Evolutionary conservation across 441 rosid species (phyloP).

Genomic region (Aquilaria agallochum): DNA sequence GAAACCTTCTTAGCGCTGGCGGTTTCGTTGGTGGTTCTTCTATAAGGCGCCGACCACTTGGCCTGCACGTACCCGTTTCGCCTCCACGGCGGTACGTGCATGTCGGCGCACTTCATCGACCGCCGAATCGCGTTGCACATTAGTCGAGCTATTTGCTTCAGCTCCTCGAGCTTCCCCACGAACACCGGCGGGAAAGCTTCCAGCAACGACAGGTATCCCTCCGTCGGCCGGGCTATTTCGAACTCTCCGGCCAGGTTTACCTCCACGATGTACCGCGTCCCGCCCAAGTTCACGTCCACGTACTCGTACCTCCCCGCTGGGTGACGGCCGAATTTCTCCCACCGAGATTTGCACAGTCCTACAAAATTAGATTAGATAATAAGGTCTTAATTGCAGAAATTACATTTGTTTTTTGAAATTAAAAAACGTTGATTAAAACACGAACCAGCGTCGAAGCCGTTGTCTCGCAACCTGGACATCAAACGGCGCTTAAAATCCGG

Average conservation of each 20-base stretch:
- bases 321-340: constrained; percentile 59
- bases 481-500: constrained; percentile 36
- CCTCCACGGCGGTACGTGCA: constrained; percentile 81
- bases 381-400: background rate
- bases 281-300: constrained; percentile 32
- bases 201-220: constrained; percentile 34
- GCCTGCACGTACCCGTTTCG: constrained; percentile 66
- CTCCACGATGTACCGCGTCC: constrained; percentile 55
- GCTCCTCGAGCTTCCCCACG: constrained; percentile 43
- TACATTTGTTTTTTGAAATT: too few relatives aligned
- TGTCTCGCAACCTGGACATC: constrained; percentile 47
- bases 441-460: constrained; percentile 76
- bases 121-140: constrained; percentile 55
- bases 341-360: constrained; percentile 85
- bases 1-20: background rate
- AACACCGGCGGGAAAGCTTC: constrained; percentile 40
- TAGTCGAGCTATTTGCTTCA: constrained; percentile 51
- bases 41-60: constrained; percentile 75
- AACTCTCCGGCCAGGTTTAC: constrained; percentile 48
- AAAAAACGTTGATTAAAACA: background rate
- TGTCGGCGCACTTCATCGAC: constrained; percentile 43
- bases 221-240: constrained; percentile 61
- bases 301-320: constrained; percentile 61
- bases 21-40: constrained; percentile 46
- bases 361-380: constrained; percentile 1